A percentile compares a stretch with the other conserved stretches of the same genome.
These are phyloP conservation scores for Cinnamomum micranthum DNA, from an alignment of 164 flowering plant species.

Conservation along the genomic window DNA sequence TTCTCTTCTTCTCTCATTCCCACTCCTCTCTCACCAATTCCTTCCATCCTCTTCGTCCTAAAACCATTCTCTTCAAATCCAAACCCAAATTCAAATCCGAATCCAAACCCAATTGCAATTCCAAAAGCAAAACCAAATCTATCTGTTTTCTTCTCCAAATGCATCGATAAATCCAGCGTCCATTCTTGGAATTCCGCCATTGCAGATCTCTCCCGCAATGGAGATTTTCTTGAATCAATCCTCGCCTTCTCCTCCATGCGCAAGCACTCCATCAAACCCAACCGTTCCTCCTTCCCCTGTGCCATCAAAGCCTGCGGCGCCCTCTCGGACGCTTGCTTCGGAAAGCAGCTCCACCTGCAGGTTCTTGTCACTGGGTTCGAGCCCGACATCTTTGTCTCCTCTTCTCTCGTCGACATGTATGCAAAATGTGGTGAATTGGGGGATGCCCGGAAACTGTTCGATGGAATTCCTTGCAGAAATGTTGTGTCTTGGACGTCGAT, in stretches of 20 bases:
- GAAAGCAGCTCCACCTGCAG: slow-evolving; percentile 70
- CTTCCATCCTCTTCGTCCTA: slow-evolving; percentile 6
- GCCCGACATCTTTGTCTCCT: slow-evolving; percentile 62
- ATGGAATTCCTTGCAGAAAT: slow-evolving; percentile 55
- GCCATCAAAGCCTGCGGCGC: slow-evolving; percentile 76
- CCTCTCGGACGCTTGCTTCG: slow-evolving; percentile 45
- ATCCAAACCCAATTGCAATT: slow-evolving; percentile 6
- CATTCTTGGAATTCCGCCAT: slow-evolving; percentile 79
- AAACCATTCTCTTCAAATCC: slow-evolving; percentile 24
- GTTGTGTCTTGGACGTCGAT: slow-evolving; percentile 77
- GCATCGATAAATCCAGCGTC: slow-evolving; percentile 54
- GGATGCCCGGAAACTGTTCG: slow-evolving; percentile 67
- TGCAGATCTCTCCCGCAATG: slow-evolving; percentile 68
- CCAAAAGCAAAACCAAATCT: slow-evolving; percentile 27
- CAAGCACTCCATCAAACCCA: slow-evolving; percentile 48
- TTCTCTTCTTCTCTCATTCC: slow-evolving; percentile 2
- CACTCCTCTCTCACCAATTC: not conserved
- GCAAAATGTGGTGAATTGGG: slow-evolving; percentile 54
- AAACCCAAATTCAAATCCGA: slow-evolving; percentile 22
- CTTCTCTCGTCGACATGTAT: slow-evolving; percentile 82
- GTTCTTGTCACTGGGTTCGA: slow-evolving; percentile 61
- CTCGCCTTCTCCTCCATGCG: slow-evolving; percentile 70
- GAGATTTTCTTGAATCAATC: slow-evolving; percentile 68
- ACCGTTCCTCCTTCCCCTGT: slow-evolving; percentile 70
- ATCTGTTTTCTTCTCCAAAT: slow-evolving; percentile 47